Conservation (phyloP, 2,329 filamentous ascomycete genomes). For the Calonectria honghensis region DNA sequence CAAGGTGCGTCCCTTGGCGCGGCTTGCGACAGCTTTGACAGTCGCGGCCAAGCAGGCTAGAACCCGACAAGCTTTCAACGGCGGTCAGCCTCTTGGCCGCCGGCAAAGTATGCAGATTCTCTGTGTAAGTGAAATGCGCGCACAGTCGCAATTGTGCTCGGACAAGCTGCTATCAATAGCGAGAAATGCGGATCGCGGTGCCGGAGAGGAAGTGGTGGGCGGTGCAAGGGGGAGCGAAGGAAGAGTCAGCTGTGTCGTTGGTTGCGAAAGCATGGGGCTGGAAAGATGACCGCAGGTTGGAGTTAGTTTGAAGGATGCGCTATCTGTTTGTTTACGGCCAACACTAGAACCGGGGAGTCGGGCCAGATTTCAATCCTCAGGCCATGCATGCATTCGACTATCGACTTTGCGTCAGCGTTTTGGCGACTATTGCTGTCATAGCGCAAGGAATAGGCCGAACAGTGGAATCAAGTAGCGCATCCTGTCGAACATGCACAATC, state of each 20-base stretch:
- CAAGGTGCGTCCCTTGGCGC: neutral
- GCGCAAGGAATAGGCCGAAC: neutral
- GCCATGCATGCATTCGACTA: neutral
- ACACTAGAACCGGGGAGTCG: neutral
- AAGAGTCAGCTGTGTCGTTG: neutral
- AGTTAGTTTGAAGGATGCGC: neutral
- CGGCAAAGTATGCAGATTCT: neutral
- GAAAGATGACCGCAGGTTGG: neutral
- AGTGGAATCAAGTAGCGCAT: neutral
- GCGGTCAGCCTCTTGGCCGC: neutral
- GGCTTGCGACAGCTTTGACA: slow-evolving; percentile 13
- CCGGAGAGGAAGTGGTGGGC: too few species aligned
- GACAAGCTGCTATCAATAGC: neutral
- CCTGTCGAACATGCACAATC: neutral
- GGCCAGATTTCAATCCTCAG: neutral
- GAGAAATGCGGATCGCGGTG: neutral
- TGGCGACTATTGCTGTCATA: neutral
- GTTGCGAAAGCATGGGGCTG: neutral
- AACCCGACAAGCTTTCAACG: neutral
- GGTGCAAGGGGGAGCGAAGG: neutral
- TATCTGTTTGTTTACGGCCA: neutral
- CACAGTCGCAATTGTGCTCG: neutral
- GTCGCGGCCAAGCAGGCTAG: neutral
- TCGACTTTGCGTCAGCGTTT: neutral
- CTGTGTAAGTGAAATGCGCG: neutral